phyloP scores from a whole-genome alignment of 371 early-diverging fungal species.

The Sporodiniella umbellata region DNA sequence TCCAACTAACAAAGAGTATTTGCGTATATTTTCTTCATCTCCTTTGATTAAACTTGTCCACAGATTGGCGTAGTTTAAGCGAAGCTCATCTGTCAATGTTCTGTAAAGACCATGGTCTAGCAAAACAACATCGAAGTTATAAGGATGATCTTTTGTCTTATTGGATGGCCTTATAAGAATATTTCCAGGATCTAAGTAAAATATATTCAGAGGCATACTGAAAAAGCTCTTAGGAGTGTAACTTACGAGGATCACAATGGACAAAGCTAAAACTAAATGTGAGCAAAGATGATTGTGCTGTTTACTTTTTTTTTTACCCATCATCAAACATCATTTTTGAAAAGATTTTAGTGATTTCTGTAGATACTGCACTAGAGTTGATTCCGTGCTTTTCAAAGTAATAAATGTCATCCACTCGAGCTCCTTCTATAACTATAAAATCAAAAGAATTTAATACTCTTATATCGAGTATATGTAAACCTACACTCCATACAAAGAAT shows the following conservation, averaged over 20 bases:
- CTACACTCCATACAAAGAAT: slow-evolving; percentile 80
- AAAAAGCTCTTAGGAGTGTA: neutral
- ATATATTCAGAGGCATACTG: neutral
- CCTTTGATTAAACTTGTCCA: slow-evolving; percentile 85
- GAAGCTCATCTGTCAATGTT: slow-evolving; percentile 66
- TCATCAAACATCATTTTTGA: slow-evolving; percentile 91
- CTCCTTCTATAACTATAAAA: slow-evolving; percentile 60
- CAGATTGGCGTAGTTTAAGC: slow-evolving; percentile 83
- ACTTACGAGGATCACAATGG: slow-evolving; percentile 77
- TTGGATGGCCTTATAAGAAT: slow-evolving; percentile 66
- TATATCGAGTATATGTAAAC: slow-evolving; percentile 8
- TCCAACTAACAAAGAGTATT: slow-evolving; percentile 56
- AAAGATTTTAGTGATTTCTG: slow-evolving; percentile 71
- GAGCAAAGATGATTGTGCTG: neutral
- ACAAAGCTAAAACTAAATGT: slow-evolving; percentile 50
- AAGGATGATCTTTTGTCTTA: slow-evolving; percentile 39
- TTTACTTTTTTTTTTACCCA: slow-evolving; percentile 41
- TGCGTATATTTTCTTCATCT: slow-evolving; percentile 63
- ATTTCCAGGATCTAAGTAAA: slow-evolving; percentile 61
- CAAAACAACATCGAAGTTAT: slow-evolving; percentile 86
- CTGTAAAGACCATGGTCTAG: slow-evolving; percentile 95
- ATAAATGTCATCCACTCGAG: slow-evolving; percentile 69
- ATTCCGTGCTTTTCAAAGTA: slow-evolving; percentile 70
- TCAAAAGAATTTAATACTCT: neutral
- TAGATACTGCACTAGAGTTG: slow-evolving; percentile 69